phyloP scores from a whole-genome alignment of 371 early-diverging fungal species.

The Apophysomyces variabilis region DNA sequence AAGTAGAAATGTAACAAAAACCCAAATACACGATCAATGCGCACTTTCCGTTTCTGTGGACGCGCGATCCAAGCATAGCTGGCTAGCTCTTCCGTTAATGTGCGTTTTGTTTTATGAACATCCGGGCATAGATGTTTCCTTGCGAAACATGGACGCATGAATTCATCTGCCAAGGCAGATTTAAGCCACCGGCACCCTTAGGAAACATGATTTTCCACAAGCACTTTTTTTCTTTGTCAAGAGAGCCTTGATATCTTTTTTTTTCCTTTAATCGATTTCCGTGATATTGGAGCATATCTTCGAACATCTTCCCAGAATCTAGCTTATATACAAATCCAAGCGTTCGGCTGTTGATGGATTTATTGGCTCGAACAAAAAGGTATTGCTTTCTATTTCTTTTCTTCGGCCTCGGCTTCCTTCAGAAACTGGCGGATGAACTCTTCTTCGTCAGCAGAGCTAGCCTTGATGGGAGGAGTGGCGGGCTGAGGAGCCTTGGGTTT shows the following conservation, averaged over 20 bases:
- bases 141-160: background rate
- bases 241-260: background rate
- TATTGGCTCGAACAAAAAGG: slow-evolving; percentile 1
- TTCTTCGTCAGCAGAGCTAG: slow-evolving; percentile 68
- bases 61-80: too few species aligned
- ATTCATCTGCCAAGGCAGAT: background rate
- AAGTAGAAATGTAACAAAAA: slow-evolving; percentile 6
- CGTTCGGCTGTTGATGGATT: slow-evolving; percentile 1
- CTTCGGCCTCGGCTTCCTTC: slow-evolving; percentile 61
- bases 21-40: background rate
- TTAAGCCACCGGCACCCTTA: background rate
- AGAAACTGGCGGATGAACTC: slow-evolving; percentile 73
- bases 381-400: slow-evolving; percentile 22
- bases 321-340: background rate
- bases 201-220: background rate
- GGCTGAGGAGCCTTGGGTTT: slow-evolving; percentile 56
- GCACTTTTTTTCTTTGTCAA: background rate
- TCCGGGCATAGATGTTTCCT: background rate
- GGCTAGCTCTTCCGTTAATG: background rate
- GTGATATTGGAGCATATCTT: background rate
- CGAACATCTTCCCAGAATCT: background rate
- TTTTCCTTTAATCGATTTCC: background rate
- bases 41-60: background rate
- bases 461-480: slow-evolving; percentile 69
- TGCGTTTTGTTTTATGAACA: too few species aligned